Base-by-base conservation (phyloP, 495 filamentous ascomycete species). In the Polyplosphaeria fusca region DNA sequence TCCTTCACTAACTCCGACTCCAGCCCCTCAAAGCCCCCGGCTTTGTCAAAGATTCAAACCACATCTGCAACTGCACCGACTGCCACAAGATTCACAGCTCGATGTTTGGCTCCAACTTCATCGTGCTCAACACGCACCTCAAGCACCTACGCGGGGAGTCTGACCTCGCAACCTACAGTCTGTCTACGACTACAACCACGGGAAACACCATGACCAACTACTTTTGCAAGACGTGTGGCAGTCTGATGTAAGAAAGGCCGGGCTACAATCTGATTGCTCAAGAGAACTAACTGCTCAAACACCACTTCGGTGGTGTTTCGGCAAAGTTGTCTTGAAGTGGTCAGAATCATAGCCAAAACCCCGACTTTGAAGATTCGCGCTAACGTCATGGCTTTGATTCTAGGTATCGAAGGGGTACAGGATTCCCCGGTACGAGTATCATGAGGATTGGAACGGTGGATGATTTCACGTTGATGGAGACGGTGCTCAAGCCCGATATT, bases 51-150 rank as follows among this genome's bases (percentile, higher is more conserved):
- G 30, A 14, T 35, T 7, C 7, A 35, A 52, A 47, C 18, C 53
- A 56, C 28, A 24, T 62, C 30, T 65, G 58, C 37, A 25, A 65
- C 59, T 65, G 58, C 42, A 42, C 28, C 41, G 63, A 65, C 53
- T 35, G 63, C 40, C 63, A 52, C 23, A 61, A 61, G 24, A 61
- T 61, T 25, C 53, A 49, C 3, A 43, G 51, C 19, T 51, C 51
- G 2, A 61, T 55, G 51, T 61, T 61, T 32, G 58, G 42, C 45
- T 61, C 58, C 39, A 61, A 61, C 46, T 61, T 56, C 42, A 42
- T 30, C 37, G 46, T 61, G 22, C 14, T 19, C n/a, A 27, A 50
- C 52, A 37, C 45, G 1, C 46, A 55, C 25, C 52, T 61, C 44
- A 51, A 14, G 1, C 52, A 48, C 52, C 44, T 52, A 37, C 28